A percentile compares a stretch with the other conserved stretches of the same genome.
These are phyloP conservation scores for Pichia sp. DNA, from an alignment of 1,139 yeast species.

Conservation along the genomic window DNA sequence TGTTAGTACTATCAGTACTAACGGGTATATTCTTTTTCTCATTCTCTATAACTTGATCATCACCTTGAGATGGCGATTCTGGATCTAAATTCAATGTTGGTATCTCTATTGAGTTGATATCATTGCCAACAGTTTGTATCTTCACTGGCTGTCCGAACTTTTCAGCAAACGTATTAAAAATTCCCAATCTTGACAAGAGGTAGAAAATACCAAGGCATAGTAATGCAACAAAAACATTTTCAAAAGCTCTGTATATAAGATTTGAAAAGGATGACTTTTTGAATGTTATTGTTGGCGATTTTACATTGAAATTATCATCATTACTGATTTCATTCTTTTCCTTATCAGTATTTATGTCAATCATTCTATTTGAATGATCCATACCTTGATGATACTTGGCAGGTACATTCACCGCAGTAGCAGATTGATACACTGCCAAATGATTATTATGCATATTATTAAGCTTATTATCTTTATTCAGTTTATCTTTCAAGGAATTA, in stretches of 20 bases:
- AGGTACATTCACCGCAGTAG: conserved; percentile 19
- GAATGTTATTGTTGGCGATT: conserved; percentile 16
- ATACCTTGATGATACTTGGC: conserved; percentile 1
- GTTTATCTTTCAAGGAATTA: conserved; percentile 15
- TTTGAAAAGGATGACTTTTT: conserved; percentile 19
- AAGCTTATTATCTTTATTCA: neutral
- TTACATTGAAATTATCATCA: neutral
- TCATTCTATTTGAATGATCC: neutral
- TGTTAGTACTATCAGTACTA: neutral
- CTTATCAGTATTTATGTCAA: neutral
- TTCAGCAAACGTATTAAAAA: conserved; percentile 15
- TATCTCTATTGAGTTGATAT: neutral
- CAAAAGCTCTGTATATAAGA: conserved; percentile 30
- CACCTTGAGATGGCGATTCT: neutral
- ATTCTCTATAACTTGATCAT: neutral
- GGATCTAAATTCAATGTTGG: neutral
- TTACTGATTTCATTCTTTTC: conserved; percentile 12
- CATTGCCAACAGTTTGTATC: neutral
- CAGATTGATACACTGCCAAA: conserved; percentile 23
- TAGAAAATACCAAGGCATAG: conserved; percentile 22
- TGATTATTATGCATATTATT: conserved; percentile 7
- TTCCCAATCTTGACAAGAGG: conserved; percentile 27
- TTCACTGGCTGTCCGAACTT: neutral
- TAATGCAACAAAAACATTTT: conserved; percentile 33
- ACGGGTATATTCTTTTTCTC: neutral